Percentiles rank a stretch among this genome's conserved stretches.
Conservation (phyloP, 2,329 filamentous ascomycete genomes). For the Malbranchea zuffiana region DNA sequence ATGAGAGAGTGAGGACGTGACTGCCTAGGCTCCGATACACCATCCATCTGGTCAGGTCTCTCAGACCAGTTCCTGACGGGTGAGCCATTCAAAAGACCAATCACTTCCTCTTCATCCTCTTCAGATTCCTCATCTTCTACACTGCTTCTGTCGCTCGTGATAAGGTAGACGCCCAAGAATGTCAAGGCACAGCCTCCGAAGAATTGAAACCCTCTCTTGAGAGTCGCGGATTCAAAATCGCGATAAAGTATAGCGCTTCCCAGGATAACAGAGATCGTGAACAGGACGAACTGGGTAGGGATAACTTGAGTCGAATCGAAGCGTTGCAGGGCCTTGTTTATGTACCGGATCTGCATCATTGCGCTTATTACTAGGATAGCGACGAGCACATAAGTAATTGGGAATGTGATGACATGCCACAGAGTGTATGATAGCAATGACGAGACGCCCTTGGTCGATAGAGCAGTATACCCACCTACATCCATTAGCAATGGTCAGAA, state of each 20-base stretch:
- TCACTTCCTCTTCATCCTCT: constrained; percentile 47
- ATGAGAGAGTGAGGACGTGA: constrained; percentile 27
- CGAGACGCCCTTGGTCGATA: constrained; percentile 92
- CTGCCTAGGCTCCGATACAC: constrained; percentile 7
- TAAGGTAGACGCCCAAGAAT: constrained; percentile 93
- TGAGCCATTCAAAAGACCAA: constrained; percentile 31
- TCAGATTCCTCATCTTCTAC: constrained; percentile 52
- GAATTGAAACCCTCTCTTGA: constrained; percentile 68
- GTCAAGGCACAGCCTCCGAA: constrained; percentile 82
- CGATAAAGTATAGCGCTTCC: constrained; percentile 88
- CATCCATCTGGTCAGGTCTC: constrained; percentile 6
- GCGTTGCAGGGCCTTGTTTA: constrained; percentile 79
- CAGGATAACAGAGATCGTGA: constrained; percentile 89
- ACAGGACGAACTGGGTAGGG: constrained; percentile 92
- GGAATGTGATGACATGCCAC: constrained; percentile 78
- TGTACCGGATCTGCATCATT: constrained; percentile 92
- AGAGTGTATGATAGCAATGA: constrained; percentile 88
- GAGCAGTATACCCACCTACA: constrained; percentile 81
- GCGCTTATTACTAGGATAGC: constrained; percentile 71
- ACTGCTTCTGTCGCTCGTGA: constrained; percentile 67
- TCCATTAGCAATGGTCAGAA: not conserved
- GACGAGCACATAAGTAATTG: constrained; percentile 79
- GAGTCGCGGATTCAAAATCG: constrained; percentile 77
- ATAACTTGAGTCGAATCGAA: constrained; percentile 98
- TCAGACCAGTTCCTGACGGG: constrained; percentile 28